Conservation (phyloP, 2,329 filamentous ascomycete species). For the Ampelomyces quisqualis region DNA sequence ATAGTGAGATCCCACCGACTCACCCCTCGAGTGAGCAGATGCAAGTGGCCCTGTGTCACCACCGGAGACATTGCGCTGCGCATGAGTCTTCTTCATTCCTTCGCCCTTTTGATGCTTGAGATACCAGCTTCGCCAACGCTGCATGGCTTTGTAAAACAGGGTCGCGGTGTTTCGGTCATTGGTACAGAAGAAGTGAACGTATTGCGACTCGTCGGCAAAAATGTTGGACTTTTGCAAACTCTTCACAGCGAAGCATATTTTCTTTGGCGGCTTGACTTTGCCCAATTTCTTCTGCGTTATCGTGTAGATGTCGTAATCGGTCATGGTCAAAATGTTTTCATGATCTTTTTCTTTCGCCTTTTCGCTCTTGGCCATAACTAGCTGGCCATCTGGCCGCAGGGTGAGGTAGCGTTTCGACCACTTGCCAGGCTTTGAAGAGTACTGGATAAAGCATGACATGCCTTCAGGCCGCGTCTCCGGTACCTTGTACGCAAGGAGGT, state of each 20-base stretch:
- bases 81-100: slow-evolving; percentile 44
- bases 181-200: slow-evolving; percentile 87
- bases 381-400: slow-evolving; percentile 70
- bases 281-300: slow-evolving; percentile 68
- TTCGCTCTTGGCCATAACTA: slow-evolving; percentile 69
- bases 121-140: slow-evolving; percentile 90
- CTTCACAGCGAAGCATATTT: slow-evolving; percentile 83
- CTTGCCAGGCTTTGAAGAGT: slow-evolving; percentile 78
- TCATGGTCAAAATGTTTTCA: slow-evolving; percentile 75
- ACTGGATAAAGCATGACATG: slow-evolving; percentile 70
- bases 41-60: slow-evolving; percentile 14
- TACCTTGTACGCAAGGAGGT: slow-evolving; percentile 67
- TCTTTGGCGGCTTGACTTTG: slow-evolving; percentile 81
- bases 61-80: slow-evolving; percentile 24
- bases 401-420: slow-evolving; percentile 87
- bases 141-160: slow-evolving; percentile 70
- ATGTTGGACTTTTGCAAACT: slow-evolving; percentile 86
- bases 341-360: slow-evolving; percentile 61
- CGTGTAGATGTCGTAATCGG: slow-evolving; percentile 88
- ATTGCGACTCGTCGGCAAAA: slow-evolving; percentile 80
- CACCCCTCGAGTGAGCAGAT: slow-evolving; percentile 30
- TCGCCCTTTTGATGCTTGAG: slow-evolving; percentile 70
- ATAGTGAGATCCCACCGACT: slow-evolving; percentile 56
- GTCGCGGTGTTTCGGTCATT: slow-evolving; percentile 68
- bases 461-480: slow-evolving; percentile 64